phyloP scores from a whole-genome alignment of 2,329 filamentous ascomycete species.

The Dendrostoma leiphaemia region DNA sequence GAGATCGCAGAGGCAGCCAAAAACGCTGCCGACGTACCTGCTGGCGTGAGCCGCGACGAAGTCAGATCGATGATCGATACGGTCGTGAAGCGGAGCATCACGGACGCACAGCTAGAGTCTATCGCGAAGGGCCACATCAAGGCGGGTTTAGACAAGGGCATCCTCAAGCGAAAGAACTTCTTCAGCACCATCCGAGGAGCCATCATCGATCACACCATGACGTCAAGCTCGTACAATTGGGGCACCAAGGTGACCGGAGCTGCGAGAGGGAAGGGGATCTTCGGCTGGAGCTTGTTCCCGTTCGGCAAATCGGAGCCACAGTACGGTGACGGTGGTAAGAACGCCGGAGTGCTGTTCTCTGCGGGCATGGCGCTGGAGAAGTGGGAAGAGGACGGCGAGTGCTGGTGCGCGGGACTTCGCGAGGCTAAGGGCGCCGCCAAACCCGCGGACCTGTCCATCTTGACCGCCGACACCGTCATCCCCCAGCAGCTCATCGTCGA shows the following conservation, averaged over 20 bases:
- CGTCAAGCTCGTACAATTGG: slow-evolving; percentile 56
- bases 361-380: slow-evolving; percentile 57
- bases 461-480: slow-evolving; percentile 55
- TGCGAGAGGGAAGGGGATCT: slow-evolving; percentile 20
- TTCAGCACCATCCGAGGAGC: slow-evolving; percentile 67
- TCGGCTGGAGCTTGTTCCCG: not conserved
- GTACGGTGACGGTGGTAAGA: slow-evolving; percentile 24
- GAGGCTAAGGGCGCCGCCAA: slow-evolving; percentile 42
- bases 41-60: slow-evolving; percentile 38
- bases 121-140: slow-evolving; percentile 46
- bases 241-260: slow-evolving; percentile 23
- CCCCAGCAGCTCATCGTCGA: slow-evolving; percentile 72
- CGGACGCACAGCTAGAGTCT: slow-evolving; percentile 44
- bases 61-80: slow-evolving; percentile 39
- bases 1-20: slow-evolving; percentile 30
- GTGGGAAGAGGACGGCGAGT: slow-evolving; percentile 81
- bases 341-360: slow-evolving; percentile 27
- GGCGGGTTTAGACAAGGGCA: slow-evolving; percentile 39
- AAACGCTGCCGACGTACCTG: slow-evolving; percentile 23
- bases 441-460: slow-evolving; percentile 64
- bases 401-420: slow-evolving; percentile 70
- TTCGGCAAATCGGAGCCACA: slow-evolving; percentile 21
- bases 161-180: slow-evolving; percentile 67
- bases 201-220: slow-evolving; percentile 55
- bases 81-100: slow-evolving; percentile 41